Evolutionary conservation across 164 flowering plant genomes (phyloP), one percentile per base, ranked within the genome.

Genomic region (Cinnamomum chago): DNA sequence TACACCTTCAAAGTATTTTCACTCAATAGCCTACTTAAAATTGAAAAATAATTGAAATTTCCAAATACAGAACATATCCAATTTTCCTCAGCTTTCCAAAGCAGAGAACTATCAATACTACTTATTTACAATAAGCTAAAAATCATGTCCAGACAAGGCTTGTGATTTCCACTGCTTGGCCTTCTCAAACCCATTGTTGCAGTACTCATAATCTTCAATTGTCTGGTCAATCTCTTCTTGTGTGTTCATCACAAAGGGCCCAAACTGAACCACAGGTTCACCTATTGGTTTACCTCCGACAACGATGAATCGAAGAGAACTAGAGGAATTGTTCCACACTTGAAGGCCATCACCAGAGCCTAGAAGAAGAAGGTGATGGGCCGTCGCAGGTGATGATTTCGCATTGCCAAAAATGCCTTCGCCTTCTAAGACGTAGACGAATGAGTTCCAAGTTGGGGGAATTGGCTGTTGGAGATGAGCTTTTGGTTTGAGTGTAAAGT

Each of bases 171-270:
- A 93, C 52, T 84, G 79, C 68, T 80, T 89, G 1, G 94, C 94
- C 52, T 82, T 90, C 84, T 90, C 98, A 68, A 94, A 94, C 33
- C 94, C 97, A 79, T 94, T 92, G 28, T 64, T 79, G 62, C 72
- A 87, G 47, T 83, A 79, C 50, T 86, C 81, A 77, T 77, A 94
- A 73, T 94, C 98, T 35, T 89, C 88, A n/a, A 92, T 79, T 0
- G 97, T 89, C 68, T 81, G 86, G 40, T 90, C 92, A 58, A 94
- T 90, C 83, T 94, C 94, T 50, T 85, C 96, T 76, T 92, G 87
- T 0, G 89, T 89, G 84, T 94, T 94, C 98, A 94, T 94, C 81
- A 92, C 98, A 79, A 94, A 94, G 0, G 98, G 97, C 14, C 97
- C 97, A 24, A 72, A 79, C 55, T 92, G 95, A 40, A 75, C 91